These are phyloP conservation scores for Sistotremastrum niveocremeum DNA, from an alignment of 768 basidiomycete species.

Conservation along the genomic window DNA sequence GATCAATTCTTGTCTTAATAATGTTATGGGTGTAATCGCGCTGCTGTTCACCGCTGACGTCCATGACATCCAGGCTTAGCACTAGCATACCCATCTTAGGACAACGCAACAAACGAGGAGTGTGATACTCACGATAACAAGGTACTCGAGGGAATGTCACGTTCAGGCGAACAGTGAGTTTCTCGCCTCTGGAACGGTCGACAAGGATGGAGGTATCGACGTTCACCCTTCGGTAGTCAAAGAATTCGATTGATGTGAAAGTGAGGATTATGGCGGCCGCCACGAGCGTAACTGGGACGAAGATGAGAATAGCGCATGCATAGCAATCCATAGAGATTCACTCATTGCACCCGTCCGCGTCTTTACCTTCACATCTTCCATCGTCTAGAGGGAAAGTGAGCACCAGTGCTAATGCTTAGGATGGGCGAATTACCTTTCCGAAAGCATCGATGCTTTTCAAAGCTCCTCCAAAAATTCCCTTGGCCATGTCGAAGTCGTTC, in stretches of 20 bases:
- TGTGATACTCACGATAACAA: constrained; percentile 70
- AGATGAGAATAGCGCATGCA: constrained; percentile 5
- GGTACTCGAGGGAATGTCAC: constrained; percentile 94
- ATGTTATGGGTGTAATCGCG: constrained; percentile 84
- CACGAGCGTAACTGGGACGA: constrained; percentile 66
- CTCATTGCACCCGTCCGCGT: constrained; percentile 86
- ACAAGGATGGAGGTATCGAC: constrained; percentile 90
- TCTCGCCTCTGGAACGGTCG: constrained; percentile 91
- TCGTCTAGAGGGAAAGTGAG: constrained; percentile 45
- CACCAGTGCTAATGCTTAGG: background rate
- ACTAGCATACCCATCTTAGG: constrained; percentile 34
- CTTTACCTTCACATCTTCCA: constrained; percentile 99
- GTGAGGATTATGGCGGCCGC: constrained; percentile 86
- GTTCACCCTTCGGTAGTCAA: constrained; percentile 82
- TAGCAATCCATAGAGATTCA: constrained; percentile 25
- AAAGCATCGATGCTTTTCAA: constrained; percentile 96
- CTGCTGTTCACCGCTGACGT: constrained; percentile 93
- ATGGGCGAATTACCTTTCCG: constrained; percentile 64
- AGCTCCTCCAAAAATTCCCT: constrained; percentile 49
- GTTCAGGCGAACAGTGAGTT: constrained; percentile 81
- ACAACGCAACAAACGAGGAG: background rate
- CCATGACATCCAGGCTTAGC: constrained; percentile 92
- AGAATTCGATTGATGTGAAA: constrained; percentile 85
- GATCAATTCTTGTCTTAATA: constrained; percentile 63
- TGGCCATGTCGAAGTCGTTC: constrained; percentile 38